Conservation (phyloP, 2,329 filamentous ascomycete species). For the Fonsecaea pedrosoi region DNA sequence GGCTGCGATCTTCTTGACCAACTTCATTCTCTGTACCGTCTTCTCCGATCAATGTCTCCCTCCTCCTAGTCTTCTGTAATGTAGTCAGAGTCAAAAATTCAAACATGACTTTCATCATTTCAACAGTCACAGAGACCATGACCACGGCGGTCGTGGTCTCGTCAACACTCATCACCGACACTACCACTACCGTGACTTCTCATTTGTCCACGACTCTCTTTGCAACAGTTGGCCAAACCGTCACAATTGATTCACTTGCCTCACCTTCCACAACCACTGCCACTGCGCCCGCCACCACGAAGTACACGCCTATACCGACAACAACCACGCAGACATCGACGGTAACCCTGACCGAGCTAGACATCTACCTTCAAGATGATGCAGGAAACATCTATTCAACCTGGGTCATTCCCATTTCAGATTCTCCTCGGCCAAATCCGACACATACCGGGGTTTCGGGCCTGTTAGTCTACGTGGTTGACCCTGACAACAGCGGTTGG, state of each 20-base stretch:
- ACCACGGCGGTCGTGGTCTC: constrained; percentile 17
- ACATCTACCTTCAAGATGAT: constrained; percentile 34
- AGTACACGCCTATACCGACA: constrained; percentile 23
- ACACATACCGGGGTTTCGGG: constrained; percentile 2
- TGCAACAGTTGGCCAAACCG: constrained; percentile 31
- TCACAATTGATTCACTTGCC: constrained; percentile 28
- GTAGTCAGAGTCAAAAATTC: neutral
- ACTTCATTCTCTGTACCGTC: neutral
- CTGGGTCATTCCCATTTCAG: constrained; percentile 25
- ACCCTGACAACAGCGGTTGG: constrained; percentile 36
- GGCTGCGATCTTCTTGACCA: neutral
- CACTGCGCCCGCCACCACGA: constrained; percentile 23
- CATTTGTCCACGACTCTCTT: constrained; percentile 27
- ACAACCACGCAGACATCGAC: constrained; percentile 28
- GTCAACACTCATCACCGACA: constrained; percentile 22
- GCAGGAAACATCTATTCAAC: constrained; percentile 34
- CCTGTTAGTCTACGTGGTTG: constrained; percentile 28
- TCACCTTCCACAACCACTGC: constrained; percentile 6
- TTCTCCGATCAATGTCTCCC: neutral
- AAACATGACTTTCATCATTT: constrained; percentile 27
- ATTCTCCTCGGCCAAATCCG: neutral
- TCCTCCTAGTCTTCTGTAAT: neutral
- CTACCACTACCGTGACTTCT: constrained; percentile 26
- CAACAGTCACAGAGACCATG: constrained; percentile 21
- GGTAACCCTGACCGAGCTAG: constrained; percentile 34